These are phyloP conservation scores for Candida broadrunensis DNA, from an alignment of 805 yeast genomes.

Conservation along the genomic window DNA sequence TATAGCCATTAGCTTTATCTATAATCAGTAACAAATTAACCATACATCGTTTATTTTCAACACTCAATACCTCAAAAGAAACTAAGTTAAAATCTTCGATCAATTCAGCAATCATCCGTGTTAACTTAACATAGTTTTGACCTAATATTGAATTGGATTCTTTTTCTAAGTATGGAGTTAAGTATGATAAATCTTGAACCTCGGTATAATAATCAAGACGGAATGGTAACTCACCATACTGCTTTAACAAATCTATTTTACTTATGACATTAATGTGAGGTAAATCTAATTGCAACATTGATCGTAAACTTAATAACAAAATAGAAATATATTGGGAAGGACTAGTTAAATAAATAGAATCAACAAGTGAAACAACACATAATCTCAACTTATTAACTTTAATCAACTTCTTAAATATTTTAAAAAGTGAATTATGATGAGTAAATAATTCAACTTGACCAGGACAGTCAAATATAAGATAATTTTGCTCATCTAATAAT, in stretches of 20 bases:
- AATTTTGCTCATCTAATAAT: constrained; percentile 53
- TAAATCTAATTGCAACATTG: constrained; percentile 88
- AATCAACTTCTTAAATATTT: constrained; percentile 58
- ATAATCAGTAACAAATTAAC: constrained; percentile 70
- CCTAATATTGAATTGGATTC: constrained; percentile 71
- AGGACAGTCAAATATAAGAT: constrained; percentile 91
- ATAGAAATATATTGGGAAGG: constrained; percentile 90
- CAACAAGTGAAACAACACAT: constrained; percentile 84
- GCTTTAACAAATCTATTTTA: constrained; percentile 77
- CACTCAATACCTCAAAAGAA: constrained; percentile 81
- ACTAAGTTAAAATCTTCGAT: constrained; percentile 86
- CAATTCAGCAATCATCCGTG: constrained; percentile 75
- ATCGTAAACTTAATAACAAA: constrained; percentile 72
- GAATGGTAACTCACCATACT: constrained; percentile 81
- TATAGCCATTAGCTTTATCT: constrained; percentile 92
- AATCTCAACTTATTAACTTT: constrained; percentile 64
- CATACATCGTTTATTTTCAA: constrained; percentile 92
- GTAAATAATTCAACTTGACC: constrained; percentile 97
- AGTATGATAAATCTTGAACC: constrained; percentile 74
- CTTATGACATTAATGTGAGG: constrained; percentile 94
- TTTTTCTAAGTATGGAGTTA: constrained; percentile 65
- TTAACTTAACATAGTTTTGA: constrained; percentile 59
- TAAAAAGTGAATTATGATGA: constrained; percentile 71
- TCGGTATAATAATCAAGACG: constrained; percentile 85
- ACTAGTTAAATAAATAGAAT: constrained; percentile 73